Evolutionary conservation across 2,329 filamentous ascomycete genomes (phyloP), one percentile per base, ranked within the genome.

Genomic region (Drechmeria coniospora): DNA sequence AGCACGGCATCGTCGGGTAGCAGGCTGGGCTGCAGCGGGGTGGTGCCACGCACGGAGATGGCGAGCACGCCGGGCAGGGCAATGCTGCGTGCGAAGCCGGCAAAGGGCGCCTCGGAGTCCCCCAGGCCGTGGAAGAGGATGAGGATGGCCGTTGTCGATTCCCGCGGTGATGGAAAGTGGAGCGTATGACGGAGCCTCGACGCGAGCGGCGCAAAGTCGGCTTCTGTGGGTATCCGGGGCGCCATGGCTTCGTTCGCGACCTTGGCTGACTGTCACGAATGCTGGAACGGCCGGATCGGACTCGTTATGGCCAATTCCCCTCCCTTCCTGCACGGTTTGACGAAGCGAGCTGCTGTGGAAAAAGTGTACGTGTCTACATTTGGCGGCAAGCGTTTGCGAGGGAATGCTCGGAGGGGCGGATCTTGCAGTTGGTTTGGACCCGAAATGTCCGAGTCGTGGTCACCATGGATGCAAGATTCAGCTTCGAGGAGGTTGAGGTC

Each of bases 81-180:
- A 34, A 92, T 55, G 39, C 70, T 72, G 31, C 61, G 59, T 13
- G 74, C 80, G 35, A 92, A 78, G 24, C 56, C 55, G 33, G 69
- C 65, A 49, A 90, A 92, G 20, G 79, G 63, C 3, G 49, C 44
- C 33, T 81, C 68, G 19, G 67, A 72, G 54, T 92, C 84, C 36
- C 84, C 84, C 9, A 92, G 68, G 37, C 83, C 83, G 51, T 92
- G 84, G 32, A 92, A 71, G 28, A 92, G 68, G 45, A 92, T 56
- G 35, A 92, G 70, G 39, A 92, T 63, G 41, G 86, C 77, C 23
- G 74, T 79, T 8, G 77, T 70, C 9, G 67, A 66, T 34, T 78
- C 69, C 21, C 66, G 56, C 14, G 66, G 62, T 16, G 57, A 49
- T 23, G 65, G 64, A 44, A 58, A 64, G 39, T 64, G 55, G 25